A percentile compares a stretch with the other conserved stretches of the same genome.
phyloP scores from a whole-genome alignment of 73 alveolate genomes.

The Tetrahymena elliotti region DNA sequence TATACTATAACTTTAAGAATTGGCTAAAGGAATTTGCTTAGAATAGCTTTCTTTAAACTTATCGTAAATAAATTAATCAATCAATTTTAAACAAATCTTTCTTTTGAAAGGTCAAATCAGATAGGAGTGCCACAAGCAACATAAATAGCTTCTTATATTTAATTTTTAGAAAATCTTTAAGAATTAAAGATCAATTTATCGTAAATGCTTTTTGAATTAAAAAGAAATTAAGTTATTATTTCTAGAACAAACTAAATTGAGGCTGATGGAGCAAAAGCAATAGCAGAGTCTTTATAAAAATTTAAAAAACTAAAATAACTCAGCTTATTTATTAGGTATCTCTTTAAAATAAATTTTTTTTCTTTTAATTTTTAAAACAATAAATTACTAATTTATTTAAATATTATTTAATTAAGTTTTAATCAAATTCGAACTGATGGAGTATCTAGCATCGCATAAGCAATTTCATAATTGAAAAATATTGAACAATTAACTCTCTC shows the following conservation, averaged over 20 bases:
- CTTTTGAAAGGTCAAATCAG: not conserved
- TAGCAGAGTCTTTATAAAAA: not conserved
- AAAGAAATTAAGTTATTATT: not conserved
- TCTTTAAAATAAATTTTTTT: not conserved
- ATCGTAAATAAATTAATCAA: not conserved
- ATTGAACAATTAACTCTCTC: not conserved
- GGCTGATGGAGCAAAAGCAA: not conserved
- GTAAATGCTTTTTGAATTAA: not conserved
- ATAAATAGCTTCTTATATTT: not conserved
- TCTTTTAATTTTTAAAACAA: not conserved
- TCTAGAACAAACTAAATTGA: not conserved
- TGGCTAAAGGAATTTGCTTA: not conserved
- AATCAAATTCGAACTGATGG: not conserved
- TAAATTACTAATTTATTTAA: not conserved
- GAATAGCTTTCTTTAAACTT: not conserved
- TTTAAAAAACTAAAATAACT: not conserved
- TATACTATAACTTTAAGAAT: not conserved
- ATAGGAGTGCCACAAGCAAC: not conserved
- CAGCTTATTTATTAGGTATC: not conserved
- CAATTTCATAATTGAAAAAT: not conserved
- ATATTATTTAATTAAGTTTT: not conserved
- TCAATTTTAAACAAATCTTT: too few relatives aligned
- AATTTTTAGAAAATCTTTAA: not conserved
- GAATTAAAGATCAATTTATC: not conserved
- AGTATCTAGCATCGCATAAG: not conserved